Evolutionary conservation across 768 basidiomycete species (phyloP).

Genomic region (Krasilnikovozyma curviuscula): DNA sequence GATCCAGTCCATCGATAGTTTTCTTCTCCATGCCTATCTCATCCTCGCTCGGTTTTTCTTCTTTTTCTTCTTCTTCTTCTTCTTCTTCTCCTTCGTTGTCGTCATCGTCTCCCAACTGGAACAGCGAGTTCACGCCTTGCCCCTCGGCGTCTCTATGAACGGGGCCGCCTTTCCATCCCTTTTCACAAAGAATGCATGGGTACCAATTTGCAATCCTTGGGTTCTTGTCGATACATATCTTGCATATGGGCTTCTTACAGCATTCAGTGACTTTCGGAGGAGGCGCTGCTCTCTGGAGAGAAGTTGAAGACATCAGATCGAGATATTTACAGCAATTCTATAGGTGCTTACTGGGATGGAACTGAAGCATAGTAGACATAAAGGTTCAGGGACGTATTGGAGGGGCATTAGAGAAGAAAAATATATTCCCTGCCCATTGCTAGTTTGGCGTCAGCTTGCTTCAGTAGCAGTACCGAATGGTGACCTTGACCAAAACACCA

Average conservation of each 20-base stretch:
- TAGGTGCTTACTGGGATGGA: neutral
- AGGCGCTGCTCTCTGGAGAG: constrained; percentile 30
- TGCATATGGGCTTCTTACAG: constrained; percentile 48
- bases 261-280: too few species aligned
- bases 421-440: too few species aligned
- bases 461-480: too few species aligned
- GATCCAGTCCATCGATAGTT: neutral
- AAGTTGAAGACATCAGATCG: neutral
- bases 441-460: too few species aligned
- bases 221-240: constrained; percentile 38
- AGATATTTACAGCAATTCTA: neutral
- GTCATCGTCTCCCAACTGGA: constrained; percentile 37
- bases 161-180: constrained; percentile 25
- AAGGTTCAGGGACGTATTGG: neutral
- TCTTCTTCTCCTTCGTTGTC: neutral
- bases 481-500: too few species aligned
- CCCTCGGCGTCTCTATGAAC: constrained; percentile 14
- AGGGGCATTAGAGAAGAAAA: neutral
- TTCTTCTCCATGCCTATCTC: neutral
- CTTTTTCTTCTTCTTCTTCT: neutral
- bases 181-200: constrained; percentile 52
- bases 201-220: constrained; percentile 48
- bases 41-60: neutral
- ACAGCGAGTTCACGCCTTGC: constrained; percentile 1
- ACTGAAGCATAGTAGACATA: constrained; percentile 8